A percentile compares a stretch with the other conserved stretches of the same genome.
phyloP scores from a whole-genome alignment of 768 basidiomycete species.

The Kwoniella europaea region DNA sequence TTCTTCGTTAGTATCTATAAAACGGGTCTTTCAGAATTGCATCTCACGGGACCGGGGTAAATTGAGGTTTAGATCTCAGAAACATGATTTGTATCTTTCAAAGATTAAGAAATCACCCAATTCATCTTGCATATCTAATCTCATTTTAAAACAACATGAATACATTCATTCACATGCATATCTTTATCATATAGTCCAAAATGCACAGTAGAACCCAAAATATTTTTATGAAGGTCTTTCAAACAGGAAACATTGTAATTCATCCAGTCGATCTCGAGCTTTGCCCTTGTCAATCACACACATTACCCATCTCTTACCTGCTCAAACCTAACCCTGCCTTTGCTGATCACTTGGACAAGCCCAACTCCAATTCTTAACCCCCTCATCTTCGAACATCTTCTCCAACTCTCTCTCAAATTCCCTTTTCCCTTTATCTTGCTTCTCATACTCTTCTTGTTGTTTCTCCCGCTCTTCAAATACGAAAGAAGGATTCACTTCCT shows the following conservation, averaged over 20 bases:
- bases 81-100: too few relatives aligned
- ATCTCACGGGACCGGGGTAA: too few relatives aligned
- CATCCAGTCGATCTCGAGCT: too few relatives aligned
- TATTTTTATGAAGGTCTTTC: too few relatives aligned
- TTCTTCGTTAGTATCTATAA: constrained; percentile 32
- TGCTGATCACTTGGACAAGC: constrained; percentile 34
- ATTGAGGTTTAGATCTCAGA: too few relatives aligned
- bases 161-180: not conserved
- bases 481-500: not conserved
- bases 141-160: not conserved
- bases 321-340: constrained; percentile 2
- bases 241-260: too few relatives aligned
- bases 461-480: constrained; percentile 6
- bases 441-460: not conserved
- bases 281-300: too few relatives aligned
- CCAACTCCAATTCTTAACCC: constrained; percentile 51
- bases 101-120: not conserved
- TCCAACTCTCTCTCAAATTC: constrained; percentile 29
- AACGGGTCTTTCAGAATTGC: not conserved
- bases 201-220: not conserved
- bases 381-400: constrained; percentile 35
- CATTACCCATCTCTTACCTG: too few relatives aligned
- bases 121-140: not conserved
- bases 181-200: not conserved
- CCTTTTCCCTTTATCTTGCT: constrained; percentile 23